Percentiles rank a stretch among this genome's conserved stretches.
These are phyloP conservation scores for Cardiospermum halicacabum DNA, from an alignment of 345 rosid species.

Conservation along the genomic window DNA sequence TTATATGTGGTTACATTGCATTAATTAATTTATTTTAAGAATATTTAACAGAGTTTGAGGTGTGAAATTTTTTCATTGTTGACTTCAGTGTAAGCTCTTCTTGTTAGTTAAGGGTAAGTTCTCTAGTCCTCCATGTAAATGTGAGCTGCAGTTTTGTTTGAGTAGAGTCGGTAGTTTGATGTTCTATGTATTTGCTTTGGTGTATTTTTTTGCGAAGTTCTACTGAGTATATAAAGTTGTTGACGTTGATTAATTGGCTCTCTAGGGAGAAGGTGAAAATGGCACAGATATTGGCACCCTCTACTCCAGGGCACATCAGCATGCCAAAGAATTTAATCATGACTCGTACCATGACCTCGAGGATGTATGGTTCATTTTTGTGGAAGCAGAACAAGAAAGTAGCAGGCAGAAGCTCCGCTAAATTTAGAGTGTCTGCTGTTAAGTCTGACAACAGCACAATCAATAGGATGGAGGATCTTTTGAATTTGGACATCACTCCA, in stretches of 20 bases:
- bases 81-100: neutral
- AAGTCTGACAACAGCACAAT: slow-evolving; percentile 63
- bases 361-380: slow-evolving; percentile 61
- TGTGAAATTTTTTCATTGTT: neutral
- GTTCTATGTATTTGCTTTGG: too few relatives aligned
- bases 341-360: slow-evolving; percentile 41
- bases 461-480: slow-evolving; percentile 70
- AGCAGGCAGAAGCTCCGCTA: slow-evolving; percentile 34
- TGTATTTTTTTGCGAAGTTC: neutral
- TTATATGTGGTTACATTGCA: neutral
- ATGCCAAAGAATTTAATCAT: slow-evolving; percentile 44
- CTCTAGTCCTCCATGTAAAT: neutral
- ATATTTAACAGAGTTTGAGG: neutral
- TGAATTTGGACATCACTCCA: slow-evolving; percentile 79
- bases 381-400: slow-evolving; percentile 67
- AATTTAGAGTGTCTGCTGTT: slow-evolving; percentile 57
- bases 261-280: slow-evolving; percentile 45
- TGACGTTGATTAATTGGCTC: slow-evolving; percentile 6
- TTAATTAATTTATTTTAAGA: neutral
- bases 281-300: slow-evolving; percentile 88
- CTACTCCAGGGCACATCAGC: slow-evolving; percentile 72
- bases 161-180: neutral
- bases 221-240: slow-evolving; percentile 10
- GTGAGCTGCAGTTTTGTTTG: neutral
- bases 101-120: neutral